phyloP scores from a whole-genome alignment of 2,329 filamentous ascomycete genomes.

The Ceratocystis papillata region DNA sequence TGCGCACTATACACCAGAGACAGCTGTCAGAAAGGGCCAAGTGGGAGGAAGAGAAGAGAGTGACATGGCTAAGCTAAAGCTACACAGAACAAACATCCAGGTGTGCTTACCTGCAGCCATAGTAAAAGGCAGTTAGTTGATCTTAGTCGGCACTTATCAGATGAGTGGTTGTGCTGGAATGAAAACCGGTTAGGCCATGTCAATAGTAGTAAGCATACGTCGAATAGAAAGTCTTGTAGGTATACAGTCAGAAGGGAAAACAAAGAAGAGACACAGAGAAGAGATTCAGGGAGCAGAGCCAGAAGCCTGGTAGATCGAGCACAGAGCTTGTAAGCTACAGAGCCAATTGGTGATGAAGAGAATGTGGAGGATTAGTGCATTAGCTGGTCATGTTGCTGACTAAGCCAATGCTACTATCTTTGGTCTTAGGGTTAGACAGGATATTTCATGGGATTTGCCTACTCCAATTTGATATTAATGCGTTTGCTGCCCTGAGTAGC shows the following conservation, averaged over 20 bases:
- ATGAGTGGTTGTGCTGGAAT: background rate
- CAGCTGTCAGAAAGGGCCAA: constrained; percentile 25
- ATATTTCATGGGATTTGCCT: background rate
- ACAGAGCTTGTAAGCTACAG: background rate
- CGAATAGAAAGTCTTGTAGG: background rate
- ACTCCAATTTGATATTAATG: background rate
- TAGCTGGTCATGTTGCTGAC: background rate
- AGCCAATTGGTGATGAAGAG: background rate
- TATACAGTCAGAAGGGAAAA: no score
- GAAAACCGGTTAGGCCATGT: constrained; percentile 5
- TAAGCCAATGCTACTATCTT: background rate
- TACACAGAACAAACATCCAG: background rate
- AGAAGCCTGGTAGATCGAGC: background rate
- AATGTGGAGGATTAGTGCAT: background rate
- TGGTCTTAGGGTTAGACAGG: background rate
- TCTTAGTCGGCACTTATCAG: background rate
- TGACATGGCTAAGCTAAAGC: background rate
- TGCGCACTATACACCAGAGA: constrained; percentile 52
- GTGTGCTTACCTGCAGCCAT: background rate
- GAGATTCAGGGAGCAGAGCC: background rate
- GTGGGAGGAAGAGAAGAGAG: constrained; percentile 23
- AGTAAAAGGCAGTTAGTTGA: constrained; percentile 11
- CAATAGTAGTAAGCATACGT: background rate
- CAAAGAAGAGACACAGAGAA: background rate
- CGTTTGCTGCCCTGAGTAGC: background rate